phyloP scores from a whole-genome alignment of 768 basidiomycete species.

The Amanita phalloides region DNA sequence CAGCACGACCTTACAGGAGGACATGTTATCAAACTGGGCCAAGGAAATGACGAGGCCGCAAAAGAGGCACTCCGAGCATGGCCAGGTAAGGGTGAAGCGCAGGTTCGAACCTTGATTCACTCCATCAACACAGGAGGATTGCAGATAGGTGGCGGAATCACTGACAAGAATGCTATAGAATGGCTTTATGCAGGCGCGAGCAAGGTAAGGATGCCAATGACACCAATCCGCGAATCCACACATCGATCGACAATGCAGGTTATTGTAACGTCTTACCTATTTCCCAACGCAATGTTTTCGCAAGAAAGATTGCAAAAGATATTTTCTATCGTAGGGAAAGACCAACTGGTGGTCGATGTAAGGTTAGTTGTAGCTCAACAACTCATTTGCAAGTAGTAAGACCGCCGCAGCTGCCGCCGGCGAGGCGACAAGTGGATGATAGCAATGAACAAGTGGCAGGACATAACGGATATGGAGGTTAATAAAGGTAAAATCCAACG shows the following conservation, averaged over 20 bases:
- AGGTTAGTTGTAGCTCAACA: constrained; percentile 43
- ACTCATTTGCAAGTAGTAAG: not conserved
- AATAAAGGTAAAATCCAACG: constrained; percentile 44
- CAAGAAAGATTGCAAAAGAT: constrained; percentile 56
- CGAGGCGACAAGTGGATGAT: constrained; percentile 76
- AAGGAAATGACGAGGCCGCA: constrained; percentile 85
- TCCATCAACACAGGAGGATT: constrained; percentile 43
- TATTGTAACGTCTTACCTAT: constrained; percentile 96
- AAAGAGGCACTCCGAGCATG: constrained; percentile 72
- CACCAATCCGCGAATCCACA: not conserved
- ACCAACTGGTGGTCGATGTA: constrained; percentile 88
- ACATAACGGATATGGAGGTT: constrained; percentile 90
- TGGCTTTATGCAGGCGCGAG: constrained; percentile 89
- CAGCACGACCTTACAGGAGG: constrained; percentile 65
- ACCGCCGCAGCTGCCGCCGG: constrained; percentile 63
- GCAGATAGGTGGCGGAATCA: constrained; percentile 93
- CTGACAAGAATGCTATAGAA: constrained; percentile 59
- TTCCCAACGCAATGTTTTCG: constrained; percentile 76
- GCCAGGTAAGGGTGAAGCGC: constrained; percentile 43
- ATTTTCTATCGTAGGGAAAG: constrained; percentile 61
- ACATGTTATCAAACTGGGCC: constrained; percentile 94
- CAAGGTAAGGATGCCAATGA: constrained; percentile 39
- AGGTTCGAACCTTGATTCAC: constrained; percentile 1
- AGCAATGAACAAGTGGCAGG: constrained; percentile 99
- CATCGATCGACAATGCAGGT: constrained; percentile 40